Evolutionary conservation across 305 asterid genomes (phyloP), one percentile per base, ranked within the genome.

Genomic region (Rubia tinctorum): DNA sequence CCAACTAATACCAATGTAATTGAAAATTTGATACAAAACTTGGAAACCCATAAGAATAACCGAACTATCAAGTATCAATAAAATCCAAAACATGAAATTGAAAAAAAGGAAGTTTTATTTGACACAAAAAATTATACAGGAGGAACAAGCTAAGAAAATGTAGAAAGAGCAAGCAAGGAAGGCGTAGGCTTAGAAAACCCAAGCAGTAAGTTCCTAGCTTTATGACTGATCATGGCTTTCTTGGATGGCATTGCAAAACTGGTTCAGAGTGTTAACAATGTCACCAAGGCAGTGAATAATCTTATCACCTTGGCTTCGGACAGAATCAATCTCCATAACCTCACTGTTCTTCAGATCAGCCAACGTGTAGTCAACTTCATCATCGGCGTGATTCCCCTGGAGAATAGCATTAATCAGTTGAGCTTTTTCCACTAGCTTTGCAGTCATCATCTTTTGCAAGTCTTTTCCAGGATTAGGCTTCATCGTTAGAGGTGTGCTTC

Each of bases 291-390:
- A 83, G 58, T 86, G 88, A 6, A 92, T 89, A 73, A 92, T 88
- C 80, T 85, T 74, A 76, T 86, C 91, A 37, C 91, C 97, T 82
- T 88, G 88, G 27, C 79, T 81, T 80, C 97, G 83, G 17, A 83
- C 77, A 4, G 80, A 69, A 75, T 88, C 93, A 42, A 72, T 80
- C 71, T 82, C 80, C 23, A 75, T 73, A 56, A 84, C 86, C 74
- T 86, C 95, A 1, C 69, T 56, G 40, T 84, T 84, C 80, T 75
- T 87, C 80, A 78, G 66, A 77, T 86, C 89, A 5, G 79, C 80
- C 69, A 82, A 64, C 58, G 67, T 80, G 83, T 61, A 83, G 76
- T 85, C 90, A 13, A 72, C 71, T 43, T 87, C 90, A 14, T 87
- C 90, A 12, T 85, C 88, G 8, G 69, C 79, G 30, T 82, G 40